Base-by-base conservation (phyloP, 1,284 basidiomycete species). In the Ganoderma meredithae region DNA sequence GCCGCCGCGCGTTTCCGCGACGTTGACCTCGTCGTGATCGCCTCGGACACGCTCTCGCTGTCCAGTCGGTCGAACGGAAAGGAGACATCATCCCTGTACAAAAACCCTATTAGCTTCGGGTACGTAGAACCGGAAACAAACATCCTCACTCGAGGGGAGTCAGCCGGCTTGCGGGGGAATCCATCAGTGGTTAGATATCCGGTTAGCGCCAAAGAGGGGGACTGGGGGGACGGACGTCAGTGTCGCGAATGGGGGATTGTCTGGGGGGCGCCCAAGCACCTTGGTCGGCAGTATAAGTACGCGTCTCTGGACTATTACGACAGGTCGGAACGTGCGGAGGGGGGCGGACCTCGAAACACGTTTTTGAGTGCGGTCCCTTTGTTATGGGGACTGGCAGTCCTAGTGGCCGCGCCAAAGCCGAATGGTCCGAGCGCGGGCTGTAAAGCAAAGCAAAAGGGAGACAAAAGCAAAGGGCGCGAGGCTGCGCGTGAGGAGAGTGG, bases 261-360 rank as follows among this genome's bases (percentile, higher is more conserved):
- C 12, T n/a, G 33, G 13, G 58, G 22, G 0, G 7, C 39, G 39
- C 13, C 8, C n/a, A 60, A 60, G 39, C 22, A 36, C 58, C 8
- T 53, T 39, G 47, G 25, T 13, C 13, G 3, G 33, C 15, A 9
- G 25, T 60, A 13, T 27, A 55, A 31, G 17, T 55, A 55, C 43
- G 31, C 3, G 27, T 43, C 10, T 41, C 52, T 52, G 52, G 40
- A 33, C 19, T 44, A 6, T 41, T 15, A 10, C n/a, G 19, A 9
- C 2, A 12, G 17, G 58, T 52, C 25, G 33, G 36, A 8, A 4
- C 25, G 41, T 60, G n/a, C 13, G n/a, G 9, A 33, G 58, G 41
- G 6, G 17, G 55, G 44, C 64, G 56, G 47, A 53, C 56, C 47
- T 65, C 19, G 36, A 60, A 65, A 65, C 64, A 22, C 64, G 60